A percentile compares a stretch with the other conserved stretches of the same genome.
These are phyloP conservation scores for Solanum chaucha DNA, from an alignment of 257 asterid genomes.

Conservation along the genomic window DNA sequence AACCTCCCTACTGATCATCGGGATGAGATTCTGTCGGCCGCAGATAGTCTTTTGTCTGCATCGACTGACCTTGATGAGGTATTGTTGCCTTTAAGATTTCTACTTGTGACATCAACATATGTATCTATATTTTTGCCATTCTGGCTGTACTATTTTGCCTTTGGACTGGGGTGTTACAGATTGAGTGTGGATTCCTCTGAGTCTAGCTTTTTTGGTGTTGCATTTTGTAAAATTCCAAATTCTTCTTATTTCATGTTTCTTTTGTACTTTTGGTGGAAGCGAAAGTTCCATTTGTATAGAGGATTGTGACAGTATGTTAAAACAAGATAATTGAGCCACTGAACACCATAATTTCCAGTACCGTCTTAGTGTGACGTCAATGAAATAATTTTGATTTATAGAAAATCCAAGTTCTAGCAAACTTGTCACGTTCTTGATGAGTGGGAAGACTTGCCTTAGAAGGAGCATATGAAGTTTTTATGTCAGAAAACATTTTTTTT, in stretches of 20 bases:
- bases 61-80: conserved; percentile 79
- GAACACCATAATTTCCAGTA: background rate
- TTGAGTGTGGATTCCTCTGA: background rate
- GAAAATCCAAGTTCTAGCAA: background rate
- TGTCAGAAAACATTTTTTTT: background rate
- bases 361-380: background rate
- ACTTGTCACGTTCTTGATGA: background rate
- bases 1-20: conserved; percentile 60
- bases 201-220: background rate
- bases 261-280: background rate
- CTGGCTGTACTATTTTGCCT: background rate
- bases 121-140: background rate
- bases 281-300: background rate
- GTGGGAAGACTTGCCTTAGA: background rate
- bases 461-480: background rate
- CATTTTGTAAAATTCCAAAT: background rate
- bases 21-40: conserved; percentile 56
- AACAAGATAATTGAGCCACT: background rate
- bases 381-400: background rate
- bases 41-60: conserved; percentile 51
- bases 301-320: background rate
- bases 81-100: conserved; percentile 2
- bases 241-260: background rate
- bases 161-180: background rate
- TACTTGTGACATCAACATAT: background rate